These are phyloP conservation scores for Saccharomycopsis selenospora DNA, from an alignment of 805 yeast genomes.

Conservation along the genomic window DNA sequence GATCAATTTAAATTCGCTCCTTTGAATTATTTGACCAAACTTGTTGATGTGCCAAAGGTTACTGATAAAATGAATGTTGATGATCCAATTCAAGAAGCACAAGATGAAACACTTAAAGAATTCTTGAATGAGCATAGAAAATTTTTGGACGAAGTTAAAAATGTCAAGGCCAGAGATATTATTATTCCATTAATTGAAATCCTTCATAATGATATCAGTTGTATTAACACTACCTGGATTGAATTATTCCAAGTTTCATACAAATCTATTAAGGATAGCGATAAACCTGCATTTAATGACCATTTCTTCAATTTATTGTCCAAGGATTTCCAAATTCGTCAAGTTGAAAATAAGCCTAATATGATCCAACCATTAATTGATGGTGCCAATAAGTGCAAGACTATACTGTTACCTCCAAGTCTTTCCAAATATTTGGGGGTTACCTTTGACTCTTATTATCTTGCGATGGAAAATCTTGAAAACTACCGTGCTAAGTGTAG, in stretches of 20 bases:
- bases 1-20: constrained; percentile 50
- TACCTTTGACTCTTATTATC: constrained; percentile 87
- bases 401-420: constrained; percentile 84
- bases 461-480: constrained; percentile 77
- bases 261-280: constrained; percentile 65
- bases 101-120: constrained; percentile 24
- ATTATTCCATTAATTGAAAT: constrained; percentile 69
- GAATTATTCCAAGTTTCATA: constrained; percentile 77
- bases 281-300: constrained; percentile 73
- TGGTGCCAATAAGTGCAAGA: constrained; percentile 67
- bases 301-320: constrained; percentile 76
- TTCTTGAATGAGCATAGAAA: constrained; percentile 31
- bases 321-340: constrained; percentile 86
- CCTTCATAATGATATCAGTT: constrained; percentile 72
- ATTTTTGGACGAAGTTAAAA: constrained; percentile 26
- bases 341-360: constrained; percentile 78
- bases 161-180: constrained; percentile 51
- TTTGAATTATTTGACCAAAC: constrained; percentile 32
- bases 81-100: constrained; percentile 21
- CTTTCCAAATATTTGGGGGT: constrained; percentile 81
- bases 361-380: constrained; percentile 78
- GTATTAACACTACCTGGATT: constrained; percentile 80
- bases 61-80: constrained; percentile 5
- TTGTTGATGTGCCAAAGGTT: no score
- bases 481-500: constrained; percentile 26